Base-by-base conservation (phyloP, 2,329 filamentous ascomycete genomes). In the Intubia oerlemansii region DNA sequence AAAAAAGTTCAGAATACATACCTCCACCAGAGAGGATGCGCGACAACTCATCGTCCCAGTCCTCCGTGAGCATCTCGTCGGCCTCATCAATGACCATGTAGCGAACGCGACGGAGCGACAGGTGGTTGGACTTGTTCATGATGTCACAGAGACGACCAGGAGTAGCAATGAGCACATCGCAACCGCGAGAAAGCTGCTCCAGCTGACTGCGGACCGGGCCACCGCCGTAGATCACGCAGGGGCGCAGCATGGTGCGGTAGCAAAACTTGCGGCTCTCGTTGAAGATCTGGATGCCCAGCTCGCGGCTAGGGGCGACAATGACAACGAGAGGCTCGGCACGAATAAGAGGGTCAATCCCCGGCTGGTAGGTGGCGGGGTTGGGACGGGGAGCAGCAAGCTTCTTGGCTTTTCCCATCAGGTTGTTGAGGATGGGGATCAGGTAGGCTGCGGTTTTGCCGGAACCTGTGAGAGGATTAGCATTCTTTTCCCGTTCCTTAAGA, bases 391-490 rank as follows among this genome's bases (percentile, higher is more conserved):
- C 84, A 1, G 74, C 73, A 6, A 93, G 55, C 51, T 82, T 84
- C 53, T 82, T 88, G 5, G 78, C 81, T 53, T 95, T 95, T 16
- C 88, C 88, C 81, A 95, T 93, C 14, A 98, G 54, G 47, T 78
- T 76, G 34, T 82, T 91, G 29, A 95, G 44, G 34, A 91, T 78
- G 0, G 88, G 88, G 31, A 93, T 68, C 5, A 98, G 53, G 44
- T 88, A 98, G 0, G 88, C 84, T 0, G 78, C 85, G 0, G 88
- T 98, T 59, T 98, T 98, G 29, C 88, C 88, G 16, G 85, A 95
- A 13, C 88, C 85, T 93, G 10, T 4, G 10, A 32, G 10, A 12
- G 2, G 11, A 22, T 28, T 10, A 27, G 18, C 6, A 10, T 10
- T 12, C n/a, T n/a, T n/a, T n/a, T n/a, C n/a, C n/a, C n/a, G n/a